Evolutionary conservation across 345 rosid genomes (phyloP), one percentile per base, ranked within the genome.

Genomic region (Lepidium aucheri): DNA sequence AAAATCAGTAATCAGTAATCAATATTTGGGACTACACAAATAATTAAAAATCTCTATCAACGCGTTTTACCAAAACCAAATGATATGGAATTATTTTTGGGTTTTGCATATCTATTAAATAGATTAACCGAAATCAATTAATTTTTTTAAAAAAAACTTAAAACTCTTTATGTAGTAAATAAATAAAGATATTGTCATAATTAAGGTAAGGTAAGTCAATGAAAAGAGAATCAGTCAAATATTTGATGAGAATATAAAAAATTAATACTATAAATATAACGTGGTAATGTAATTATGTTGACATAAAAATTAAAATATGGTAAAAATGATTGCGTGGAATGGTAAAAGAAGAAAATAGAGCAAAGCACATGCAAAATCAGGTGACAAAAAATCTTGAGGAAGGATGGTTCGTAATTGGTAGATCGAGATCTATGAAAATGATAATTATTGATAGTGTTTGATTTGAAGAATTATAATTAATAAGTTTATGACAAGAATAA

Each of bases 351-450:
- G 58, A 57, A 69, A 34, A 24, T 61, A 53, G 4, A 63, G n/a
- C 52, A 70, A 0, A 54, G 69, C 75, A 71, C 75, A 71, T 71
- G 75, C 69, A 20, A 45, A 45, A 53, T 26, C 47, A 53, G 50
- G 53, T 59, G 59, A 68, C 52, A 59, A 20, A 57, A 20, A 41
- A 50, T 9, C 52, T 49, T 4, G 44, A 69, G 12, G 45, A 69
- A 51, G 30, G 53, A 40, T 69, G 67, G 54, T 69, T 69, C 54
- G 45, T 20, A 28, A 1, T 28, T 28, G 32, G 32, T 5, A 69
- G 70, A 71, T 71, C 75, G 33, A 51, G 57, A 71, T 71, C 65
- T 53, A 3, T 28, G 32, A 9, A 7, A 33, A 33, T 16, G 10
- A 47, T 50, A 11, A 13, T 28, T 0, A 28, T 28, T 28, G 32